These are phyloP conservation scores for Ceratobasidium sp. DNA, from an alignment of 1,284 basidiomycete genomes.

Conservation along the genomic window DNA sequence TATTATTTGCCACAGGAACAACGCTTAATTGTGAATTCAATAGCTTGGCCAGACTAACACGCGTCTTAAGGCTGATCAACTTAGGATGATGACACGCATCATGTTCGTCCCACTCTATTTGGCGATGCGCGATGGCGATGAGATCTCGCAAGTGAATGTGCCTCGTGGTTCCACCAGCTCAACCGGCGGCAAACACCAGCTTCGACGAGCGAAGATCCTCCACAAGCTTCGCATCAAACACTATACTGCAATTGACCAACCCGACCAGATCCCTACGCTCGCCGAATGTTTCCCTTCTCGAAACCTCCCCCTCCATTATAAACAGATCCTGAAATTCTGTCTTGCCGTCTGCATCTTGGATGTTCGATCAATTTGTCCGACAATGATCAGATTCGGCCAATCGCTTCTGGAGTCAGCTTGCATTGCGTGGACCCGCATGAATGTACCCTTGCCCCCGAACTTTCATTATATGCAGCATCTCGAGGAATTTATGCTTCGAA, in stretches of 20 bases:
- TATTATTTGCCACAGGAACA: background rate
- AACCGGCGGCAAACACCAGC: background rate
- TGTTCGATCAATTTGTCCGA: too few species aligned
- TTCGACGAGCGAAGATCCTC: background rate
- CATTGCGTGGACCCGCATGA: constrained; percentile 12
- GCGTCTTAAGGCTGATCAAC: background rate
- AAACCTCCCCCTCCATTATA: too few species aligned
- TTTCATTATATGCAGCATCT: constrained; percentile 19
- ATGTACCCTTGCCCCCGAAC: constrained; percentile 13
- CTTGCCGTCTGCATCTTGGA: too few species aligned
- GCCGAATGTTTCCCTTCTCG: background rate
- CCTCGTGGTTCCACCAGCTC: background rate
- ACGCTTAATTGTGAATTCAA: background rate
- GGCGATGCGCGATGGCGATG: background rate
- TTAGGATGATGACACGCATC: background rate
- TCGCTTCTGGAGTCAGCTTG: too few species aligned
- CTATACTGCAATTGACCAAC: background rate
- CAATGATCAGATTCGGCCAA: too few species aligned
- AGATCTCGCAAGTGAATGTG: background rate
- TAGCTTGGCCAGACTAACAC: constrained; percentile 7
- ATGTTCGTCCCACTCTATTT: background rate
- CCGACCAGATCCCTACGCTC: background rate
- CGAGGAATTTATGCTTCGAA: constrained; percentile 1
- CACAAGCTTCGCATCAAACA: background rate
- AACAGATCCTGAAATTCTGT: too few species aligned